Evolutionary conservation across 2,329 filamentous ascomycete species (phyloP), one percentile per base, ranked within the genome.

Genomic region (Leptographium wingfieldii): DNA sequence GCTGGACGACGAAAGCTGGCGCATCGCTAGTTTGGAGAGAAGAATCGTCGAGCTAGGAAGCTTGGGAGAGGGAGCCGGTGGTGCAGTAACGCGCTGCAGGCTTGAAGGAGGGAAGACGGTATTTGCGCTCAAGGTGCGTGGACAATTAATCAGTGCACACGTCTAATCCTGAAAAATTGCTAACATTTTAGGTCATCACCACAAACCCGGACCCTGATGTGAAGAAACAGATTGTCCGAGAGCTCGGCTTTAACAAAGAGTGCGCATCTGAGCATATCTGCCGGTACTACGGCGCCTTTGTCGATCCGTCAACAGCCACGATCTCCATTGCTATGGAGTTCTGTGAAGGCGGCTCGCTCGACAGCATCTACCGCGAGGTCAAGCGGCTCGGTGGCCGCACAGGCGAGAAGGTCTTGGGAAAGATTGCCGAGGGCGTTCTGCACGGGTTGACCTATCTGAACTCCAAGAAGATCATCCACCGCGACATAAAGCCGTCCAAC

Each of bases 271-370:
- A 94, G 62, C 91, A 97, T 72, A 99, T 99, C 68, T 99, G 94
- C 74, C 85, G 88, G 64, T 99, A 99, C 75, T 99, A 96, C 69
- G 94, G 94, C 64, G 92, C 92, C 49, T 99, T 97, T 71, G 90
- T 95, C 71, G 92, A 99, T 70, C 88, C 94, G 61, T 87, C 90
- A n/a, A 95, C 90, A 11, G 90, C 92, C 57, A 97, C 92, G 55
- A 97, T 99, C 66, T 96, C 90, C 55, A 99, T 99, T 69, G 92
- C 91, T 60, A 99, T 99, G 94, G 94, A 99, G 71, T 97, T 95
- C 68, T 99, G 94, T 71, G 94, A 97, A 73, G 94, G 94, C 61
- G 94, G 94, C 58, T 96, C 90, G 55, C 81, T 99, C 25, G 92
- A 99, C 75, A 94, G 90, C 70, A 94, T 99, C 65, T 99, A 99